Percentiles rank a stretch among this genome's conserved stretches.
These are phyloP conservation scores for Sporisorium iseilematis-ciliati DNA, from an alignment of 1,284 basidiomycete species.

Conservation along the genomic window DNA sequence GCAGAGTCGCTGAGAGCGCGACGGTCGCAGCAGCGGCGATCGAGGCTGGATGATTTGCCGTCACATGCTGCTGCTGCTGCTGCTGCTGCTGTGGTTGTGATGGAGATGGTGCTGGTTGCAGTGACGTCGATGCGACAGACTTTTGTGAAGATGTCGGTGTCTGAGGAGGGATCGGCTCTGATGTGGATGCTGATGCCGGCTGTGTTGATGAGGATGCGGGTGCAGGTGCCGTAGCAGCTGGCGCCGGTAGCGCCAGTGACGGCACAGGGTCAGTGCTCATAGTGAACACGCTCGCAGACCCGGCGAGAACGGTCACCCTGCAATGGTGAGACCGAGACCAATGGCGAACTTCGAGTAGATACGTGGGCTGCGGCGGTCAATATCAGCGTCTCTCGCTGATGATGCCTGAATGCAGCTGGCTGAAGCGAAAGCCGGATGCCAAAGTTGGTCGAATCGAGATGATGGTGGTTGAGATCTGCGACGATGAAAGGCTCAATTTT, in stretches of 20 bases:
- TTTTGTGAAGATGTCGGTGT: conserved; percentile 24
- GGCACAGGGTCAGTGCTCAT: conserved; percentile 36
- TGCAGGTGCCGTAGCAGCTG: conserved; percentile 8
- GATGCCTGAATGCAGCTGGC: conserved; percentile 9
- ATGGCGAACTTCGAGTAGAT: background rate
- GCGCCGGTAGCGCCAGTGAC: conserved; percentile 33
- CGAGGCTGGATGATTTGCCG: conserved; percentile 47
- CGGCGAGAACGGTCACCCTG: background rate
- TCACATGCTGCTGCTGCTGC: conserved; percentile 39
- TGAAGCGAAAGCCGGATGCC: conserved; percentile 17
- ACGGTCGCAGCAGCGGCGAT: conserved; percentile 49
- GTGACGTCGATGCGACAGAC: conserved; percentile 3
- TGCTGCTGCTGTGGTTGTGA: conserved; percentile 24
- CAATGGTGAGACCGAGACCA: background rate
- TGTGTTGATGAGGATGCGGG: conserved; percentile 2
- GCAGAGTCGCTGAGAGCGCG: conserved; percentile 42
- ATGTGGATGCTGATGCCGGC: background rate
- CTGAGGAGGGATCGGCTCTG: conserved; percentile 19
- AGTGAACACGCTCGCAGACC: conserved; percentile 3
- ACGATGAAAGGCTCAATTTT: conserved; percentile 16
- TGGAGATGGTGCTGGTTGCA: conserved; percentile 5
- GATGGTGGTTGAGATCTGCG: conserved; percentile 31
- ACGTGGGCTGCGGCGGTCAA: background rate
- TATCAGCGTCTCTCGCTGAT: background rate
- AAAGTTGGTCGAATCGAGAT: conserved; percentile 17